Conservation (phyloP, 2,329 filamentous ascomycete species). For the Ilyonectria destructans region DNA sequence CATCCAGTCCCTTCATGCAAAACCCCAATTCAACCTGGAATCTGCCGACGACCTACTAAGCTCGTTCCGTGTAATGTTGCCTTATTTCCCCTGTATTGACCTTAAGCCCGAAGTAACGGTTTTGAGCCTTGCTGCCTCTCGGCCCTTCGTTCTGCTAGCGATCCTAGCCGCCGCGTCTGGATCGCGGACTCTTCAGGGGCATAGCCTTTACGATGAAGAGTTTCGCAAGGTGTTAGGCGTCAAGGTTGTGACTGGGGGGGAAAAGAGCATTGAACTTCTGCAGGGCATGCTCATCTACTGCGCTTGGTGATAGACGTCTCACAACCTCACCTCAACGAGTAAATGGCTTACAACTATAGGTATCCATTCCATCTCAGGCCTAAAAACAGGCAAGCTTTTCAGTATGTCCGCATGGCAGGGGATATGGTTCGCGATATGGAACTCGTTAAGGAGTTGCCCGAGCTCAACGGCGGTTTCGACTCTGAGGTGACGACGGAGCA, state of each 20-base stretch:
- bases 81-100: conserved; percentile 62
- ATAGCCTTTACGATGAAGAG: conserved; percentile 71
- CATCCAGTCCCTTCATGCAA: conserved; percentile 61
- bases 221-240: conserved; percentile 71
- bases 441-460: conserved; percentile 59
- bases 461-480: conserved; percentile 5
- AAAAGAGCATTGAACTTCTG: conserved; percentile 71
- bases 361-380: conserved; percentile 71
- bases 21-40: conserved; percentile 70
- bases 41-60: conserved; percentile 64
- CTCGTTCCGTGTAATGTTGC: conserved; percentile 62
- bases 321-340: too few relatives aligned
- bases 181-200: conserved; percentile 64
- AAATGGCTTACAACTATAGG: conserved; percentile 52
- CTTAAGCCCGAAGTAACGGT: conserved; percentile 61
- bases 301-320: conserved; percentile 58
- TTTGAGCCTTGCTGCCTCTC: conserved; percentile 59
- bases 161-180: conserved; percentile 68
- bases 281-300: conserved; percentile 73
- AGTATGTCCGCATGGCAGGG: conserved; percentile 69
- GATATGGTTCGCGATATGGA: conserved; percentile 68
- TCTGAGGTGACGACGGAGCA: conserved; percentile 40
- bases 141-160: conserved; percentile 70
- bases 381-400: conserved; percentile 64
- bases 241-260: conserved; percentile 71